Evolutionary conservation across 2,329 filamentous ascomycete genomes (phyloP).

Genomic region (Neurospora sp.): DNA sequence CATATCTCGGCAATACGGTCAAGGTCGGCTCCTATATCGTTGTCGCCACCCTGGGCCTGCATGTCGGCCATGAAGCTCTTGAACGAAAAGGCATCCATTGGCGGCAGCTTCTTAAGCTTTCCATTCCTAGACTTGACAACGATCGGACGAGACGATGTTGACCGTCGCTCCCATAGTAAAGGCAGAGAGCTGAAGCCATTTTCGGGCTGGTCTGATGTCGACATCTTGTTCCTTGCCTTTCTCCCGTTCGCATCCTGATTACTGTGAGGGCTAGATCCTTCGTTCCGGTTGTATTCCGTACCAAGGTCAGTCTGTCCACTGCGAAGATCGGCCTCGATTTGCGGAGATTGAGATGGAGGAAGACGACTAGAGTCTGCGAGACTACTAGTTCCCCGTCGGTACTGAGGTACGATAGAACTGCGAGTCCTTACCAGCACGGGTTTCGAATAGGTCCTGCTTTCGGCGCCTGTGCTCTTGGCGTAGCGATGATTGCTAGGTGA

Average conservation of each 20-base stretch:
- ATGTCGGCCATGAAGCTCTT: constrained; percentile 53
- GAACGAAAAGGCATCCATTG: constrained; percentile 55
- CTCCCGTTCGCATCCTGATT: constrained; percentile 14
- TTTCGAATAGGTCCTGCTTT: constrained; percentile 51
- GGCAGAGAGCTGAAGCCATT: constrained; percentile 3
- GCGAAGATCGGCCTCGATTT: constrained; percentile 8
- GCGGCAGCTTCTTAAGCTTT: constrained; percentile 36
- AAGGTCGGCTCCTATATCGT: constrained; percentile 46
- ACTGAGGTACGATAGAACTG: constrained; percentile 16
- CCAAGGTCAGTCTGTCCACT: not conserved
- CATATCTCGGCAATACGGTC: constrained; percentile 60
- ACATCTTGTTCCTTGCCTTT: constrained; percentile 22
- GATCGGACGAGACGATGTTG: constrained; percentile 10
- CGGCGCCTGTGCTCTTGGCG: constrained; percentile 45
- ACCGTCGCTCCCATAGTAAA: constrained; percentile 21
- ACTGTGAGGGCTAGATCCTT: not conserved
- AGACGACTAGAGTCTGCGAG: constrained; percentile 23
- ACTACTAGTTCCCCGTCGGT: constrained; percentile 19
- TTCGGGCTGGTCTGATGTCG: not conserved
- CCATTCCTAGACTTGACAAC: constrained; percentile 18
- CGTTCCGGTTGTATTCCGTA: not conserved
- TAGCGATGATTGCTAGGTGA: constrained; percentile 38
- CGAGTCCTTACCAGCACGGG: constrained; percentile 48
- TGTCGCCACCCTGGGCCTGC: constrained; percentile 31
- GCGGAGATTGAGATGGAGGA: constrained; percentile 16